Percentiles rank a stretch among this genome's conserved stretches.
Evolutionary conservation across 768 basidiomycete genomes (phyloP).

Genomic region (Pleurotus platypus): DNA sequence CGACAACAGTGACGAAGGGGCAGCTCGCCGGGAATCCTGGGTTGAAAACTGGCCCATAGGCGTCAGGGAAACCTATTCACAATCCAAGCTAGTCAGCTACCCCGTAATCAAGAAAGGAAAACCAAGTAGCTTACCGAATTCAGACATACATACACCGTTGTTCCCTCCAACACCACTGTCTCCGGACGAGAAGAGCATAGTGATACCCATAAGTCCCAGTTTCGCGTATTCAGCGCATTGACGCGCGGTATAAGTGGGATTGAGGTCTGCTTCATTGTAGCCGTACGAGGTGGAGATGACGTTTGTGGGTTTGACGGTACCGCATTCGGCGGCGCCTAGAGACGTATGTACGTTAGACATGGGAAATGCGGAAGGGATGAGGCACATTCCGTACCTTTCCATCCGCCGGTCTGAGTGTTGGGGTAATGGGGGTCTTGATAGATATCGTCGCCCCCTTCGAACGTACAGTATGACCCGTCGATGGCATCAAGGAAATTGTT

Average conservation of each 20-base stretch:
- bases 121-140: conserved; percentile 28
- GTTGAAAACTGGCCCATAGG: conserved; percentile 24
- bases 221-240: conserved; percentile 48
- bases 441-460: conserved; percentile 39
- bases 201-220: conserved; percentile 59
- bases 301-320: conserved; percentile 36
- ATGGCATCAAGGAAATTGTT: conserved; percentile 48
- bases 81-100: neutral
- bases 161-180: conserved; percentile 52
- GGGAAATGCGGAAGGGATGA: neutral
- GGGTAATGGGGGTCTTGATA: conserved; percentile 26
- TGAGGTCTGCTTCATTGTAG: conserved; percentile 39
- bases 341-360: neutral
- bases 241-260: conserved; percentile 34
- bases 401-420: conserved; percentile 25
- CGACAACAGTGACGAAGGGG: conserved; percentile 32
- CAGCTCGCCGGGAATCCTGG: conserved; percentile 30
- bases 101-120: too few species aligned
- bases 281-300: conserved; percentile 41
- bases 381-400: conserved; percentile 18
- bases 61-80: conserved; percentile 2
- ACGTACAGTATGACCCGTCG: conserved; percentile 40
- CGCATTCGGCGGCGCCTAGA: conserved; percentile 30
- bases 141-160: conserved; percentile 33
- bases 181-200: conserved; percentile 56